Percentiles rank a stretch among this genome's conserved stretches.
Conservation (phyloP, 306 rosid genomes). For the Lablab purpureus region DNA sequence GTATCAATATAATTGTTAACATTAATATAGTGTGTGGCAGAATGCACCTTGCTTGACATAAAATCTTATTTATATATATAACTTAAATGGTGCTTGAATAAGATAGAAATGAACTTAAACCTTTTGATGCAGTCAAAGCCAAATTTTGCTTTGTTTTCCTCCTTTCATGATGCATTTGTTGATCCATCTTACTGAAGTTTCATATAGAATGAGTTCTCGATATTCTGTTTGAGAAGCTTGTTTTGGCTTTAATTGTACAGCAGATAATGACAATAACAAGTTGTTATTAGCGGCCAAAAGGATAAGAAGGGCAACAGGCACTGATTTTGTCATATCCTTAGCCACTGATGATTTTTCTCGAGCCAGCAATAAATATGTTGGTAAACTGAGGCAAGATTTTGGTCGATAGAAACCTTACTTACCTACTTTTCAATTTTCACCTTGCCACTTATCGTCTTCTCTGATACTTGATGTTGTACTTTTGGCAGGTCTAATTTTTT, state of each 20-base stretch:
- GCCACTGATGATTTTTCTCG: conserved; percentile 76
- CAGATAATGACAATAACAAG: conserved; percentile 72
- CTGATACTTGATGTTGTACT: conserved; percentile 38
- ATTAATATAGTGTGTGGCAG: conserved; percentile 2
- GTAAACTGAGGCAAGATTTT: conserved; percentile 76
- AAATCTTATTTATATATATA: neutral
- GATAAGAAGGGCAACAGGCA: conserved; percentile 79
- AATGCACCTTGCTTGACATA: conserved; percentile 26
- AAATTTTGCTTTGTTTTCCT: conserved; percentile 5
- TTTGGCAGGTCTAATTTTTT: conserved; percentile 79
- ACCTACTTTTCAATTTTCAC: neutral
- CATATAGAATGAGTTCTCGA: conserved; percentile 28
- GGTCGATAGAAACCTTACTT: neutral
- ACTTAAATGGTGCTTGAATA: conserved; percentile 16
- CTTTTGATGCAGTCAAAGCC: conserved; percentile 13
- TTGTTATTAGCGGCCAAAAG: conserved; percentile 83
- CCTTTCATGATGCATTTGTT: conserved; percentile 18
- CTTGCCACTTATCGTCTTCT: conserved; percentile 12
- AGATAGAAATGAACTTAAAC: conserved; percentile 9
- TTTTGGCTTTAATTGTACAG: conserved; percentile 57
- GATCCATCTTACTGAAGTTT: conserved; percentile 4
- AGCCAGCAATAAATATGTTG: conserved; percentile 42
- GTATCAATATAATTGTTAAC: conserved; percentile 28
- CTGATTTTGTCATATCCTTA: conserved; percentile 72
- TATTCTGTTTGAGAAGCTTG: conserved; percentile 39